Conservation (phyloP, 768 basidiomycete genomes). For the Termitomyces sp. region DNA sequence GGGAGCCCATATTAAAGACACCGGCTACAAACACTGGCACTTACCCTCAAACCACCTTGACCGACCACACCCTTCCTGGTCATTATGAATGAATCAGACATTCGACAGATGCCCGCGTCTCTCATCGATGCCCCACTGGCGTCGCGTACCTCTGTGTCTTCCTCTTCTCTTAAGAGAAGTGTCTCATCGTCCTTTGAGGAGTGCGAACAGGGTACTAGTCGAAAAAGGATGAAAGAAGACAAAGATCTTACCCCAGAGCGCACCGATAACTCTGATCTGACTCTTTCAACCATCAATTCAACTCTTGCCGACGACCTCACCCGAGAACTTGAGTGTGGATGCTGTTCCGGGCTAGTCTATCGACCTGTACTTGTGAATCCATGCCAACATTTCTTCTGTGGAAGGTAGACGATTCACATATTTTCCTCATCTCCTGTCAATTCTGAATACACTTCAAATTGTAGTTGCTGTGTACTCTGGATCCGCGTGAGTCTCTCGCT, state of each 20-base stretch:
- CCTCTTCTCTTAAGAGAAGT: constrained; percentile 49
- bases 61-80: constrained; percentile 1
- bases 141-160: constrained; percentile 10
- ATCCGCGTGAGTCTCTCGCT: constrained; percentile 59
- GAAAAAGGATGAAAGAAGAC: constrained; percentile 61
- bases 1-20: constrained; percentile 22
- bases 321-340: constrained; percentile 81
- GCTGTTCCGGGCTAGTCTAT: constrained; percentile 81
- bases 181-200: constrained; percentile 59
- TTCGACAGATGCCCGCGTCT: constrained; percentile 13
- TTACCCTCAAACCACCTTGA: constrained; percentile 17
- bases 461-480: constrained; percentile 80
- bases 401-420: constrained; percentile 52
- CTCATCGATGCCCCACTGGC: constrained; percentile 12
- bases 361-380: constrained; percentile 78
- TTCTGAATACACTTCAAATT: not conserved
- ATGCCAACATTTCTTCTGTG: constrained; percentile 90
- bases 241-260: constrained; percentile 14
- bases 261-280: constrained; percentile 3
- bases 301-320: constrained; percentile 58
- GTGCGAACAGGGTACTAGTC: constrained; percentile 39
- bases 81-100: constrained; percentile 12
- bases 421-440: not conserved
- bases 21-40: constrained; percentile 13
- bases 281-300: constrained; percentile 11